Conservation (phyloP, 2,329 filamentous ascomycete genomes). For the Dactylonectria macrodidyma region DNA sequence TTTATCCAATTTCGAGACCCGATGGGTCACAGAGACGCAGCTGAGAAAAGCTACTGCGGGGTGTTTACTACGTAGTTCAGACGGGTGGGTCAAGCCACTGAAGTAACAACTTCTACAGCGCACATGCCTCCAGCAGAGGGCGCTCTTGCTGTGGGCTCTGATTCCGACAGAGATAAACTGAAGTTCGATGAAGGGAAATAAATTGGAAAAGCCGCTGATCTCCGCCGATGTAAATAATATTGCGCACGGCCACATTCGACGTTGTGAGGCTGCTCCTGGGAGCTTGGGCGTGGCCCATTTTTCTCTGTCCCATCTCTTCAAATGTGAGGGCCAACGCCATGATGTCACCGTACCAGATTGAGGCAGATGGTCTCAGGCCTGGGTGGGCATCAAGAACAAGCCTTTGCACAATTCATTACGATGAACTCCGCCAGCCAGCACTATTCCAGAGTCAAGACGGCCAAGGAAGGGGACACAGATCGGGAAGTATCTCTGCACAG, state of each 20-base stretch:
- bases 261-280: not conserved
- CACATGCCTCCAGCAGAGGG: not conserved
- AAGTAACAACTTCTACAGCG: not conserved
- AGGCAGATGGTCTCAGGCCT: not conserved
- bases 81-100: too few species aligned
- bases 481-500: too few species aligned
- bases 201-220: not conserved
- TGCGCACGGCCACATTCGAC: not conserved
- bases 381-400: too few species aligned
- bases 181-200: not conserved
- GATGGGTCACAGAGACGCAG: too few species aligned
- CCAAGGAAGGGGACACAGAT: not conserved
- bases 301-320: not conserved
- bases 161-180: not conserved
- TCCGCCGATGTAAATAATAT: not conserved
- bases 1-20: too few species aligned
- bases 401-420: too few species aligned
- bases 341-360: not conserved
- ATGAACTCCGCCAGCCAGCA: too few species aligned
- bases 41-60: too few species aligned
- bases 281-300: not conserved
- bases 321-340: not conserved
- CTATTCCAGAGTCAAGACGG: not conserved
- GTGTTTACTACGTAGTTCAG: too few species aligned
- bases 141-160: not conserved